A percentile compares a stretch with the other conserved stretches of the same genome.
Conservation (phyloP, 441 rosid genomes). For the Gossypium aridum region DNA sequence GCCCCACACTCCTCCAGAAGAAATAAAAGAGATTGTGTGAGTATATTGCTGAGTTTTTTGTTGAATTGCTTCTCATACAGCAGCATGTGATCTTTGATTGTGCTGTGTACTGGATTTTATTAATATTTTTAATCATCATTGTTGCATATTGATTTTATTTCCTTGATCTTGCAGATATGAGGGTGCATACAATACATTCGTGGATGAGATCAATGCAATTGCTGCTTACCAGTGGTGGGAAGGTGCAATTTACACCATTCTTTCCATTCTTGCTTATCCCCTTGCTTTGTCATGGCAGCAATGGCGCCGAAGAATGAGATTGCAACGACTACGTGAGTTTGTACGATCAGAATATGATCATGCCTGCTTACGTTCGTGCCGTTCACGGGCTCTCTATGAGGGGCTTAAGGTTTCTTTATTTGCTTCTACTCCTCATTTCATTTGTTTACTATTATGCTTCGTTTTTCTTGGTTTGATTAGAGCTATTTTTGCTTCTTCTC, state of each 20-base stretch:
- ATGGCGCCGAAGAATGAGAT: conserved; percentile 82
- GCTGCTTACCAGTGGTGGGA: conserved; percentile 99
- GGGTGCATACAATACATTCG: conserved; percentile 90
- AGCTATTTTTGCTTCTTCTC: neutral
- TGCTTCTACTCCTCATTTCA: neutral
- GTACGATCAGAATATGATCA: conserved; percentile 99
- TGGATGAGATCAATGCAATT: conserved; percentile 93
- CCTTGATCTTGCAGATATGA: conserved; percentile 62
- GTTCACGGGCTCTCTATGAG: conserved; percentile 98
- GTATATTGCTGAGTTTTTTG: conserved; percentile 21
- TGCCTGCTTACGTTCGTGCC: conserved; percentile 98
- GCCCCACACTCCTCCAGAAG: conserved; percentile 92
- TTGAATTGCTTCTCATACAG: conserved; percentile 10
- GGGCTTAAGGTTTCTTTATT: conserved; percentile 82
- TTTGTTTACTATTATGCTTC: neutral
- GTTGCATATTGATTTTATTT: conserved; percentile 13
- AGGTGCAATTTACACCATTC: conserved; percentile 87
- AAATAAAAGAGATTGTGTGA: conserved; percentile 97
- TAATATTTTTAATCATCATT: conserved; percentile 17
- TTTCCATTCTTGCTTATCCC: conserved; percentile 77
- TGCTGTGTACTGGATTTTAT: conserved; percentile 10
- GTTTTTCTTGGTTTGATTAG: neutral
- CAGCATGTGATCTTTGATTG: neutral
- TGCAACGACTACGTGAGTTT: conserved; percentile 92
- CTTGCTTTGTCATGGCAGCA: conserved; percentile 99